Conservation (phyloP, 805 yeast genomes). For the Lachancea lanzarotensis region DNA sequence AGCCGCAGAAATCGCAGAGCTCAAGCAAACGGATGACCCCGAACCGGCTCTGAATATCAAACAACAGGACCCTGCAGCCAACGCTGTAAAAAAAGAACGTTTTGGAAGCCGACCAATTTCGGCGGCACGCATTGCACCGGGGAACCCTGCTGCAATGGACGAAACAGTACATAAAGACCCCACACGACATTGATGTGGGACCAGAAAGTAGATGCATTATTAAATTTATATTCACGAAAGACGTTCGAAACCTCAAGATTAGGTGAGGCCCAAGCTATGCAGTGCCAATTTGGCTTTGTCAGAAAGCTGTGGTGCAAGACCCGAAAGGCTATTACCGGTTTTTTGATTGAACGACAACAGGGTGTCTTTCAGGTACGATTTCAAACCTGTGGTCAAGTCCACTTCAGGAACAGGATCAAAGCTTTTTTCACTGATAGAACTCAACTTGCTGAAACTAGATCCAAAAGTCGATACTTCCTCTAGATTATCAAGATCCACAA, state of each 20-base stretch:
- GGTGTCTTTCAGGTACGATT: conserved; percentile 15
- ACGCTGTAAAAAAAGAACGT: neutral
- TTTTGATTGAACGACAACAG: conserved; percentile 21
- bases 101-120: neutral
- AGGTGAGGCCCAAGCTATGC: conserved; percentile 11
- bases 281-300: conserved; percentile 23
- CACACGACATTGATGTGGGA: conserved; percentile 3
- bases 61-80: conserved; percentile 6
- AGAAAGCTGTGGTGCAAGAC: conserved; percentile 25
- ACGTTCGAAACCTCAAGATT: neutral
- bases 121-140: neutral
- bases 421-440: conserved; percentile 51
- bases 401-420: conserved; percentile 67
- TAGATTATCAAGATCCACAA: conserved; percentile 39
- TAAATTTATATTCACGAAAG: neutral
- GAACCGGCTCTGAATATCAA: neutral
- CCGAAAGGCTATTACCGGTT: conserved; percentile 15
- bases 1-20: conserved; percentile 72
- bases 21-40: conserved; percentile 33
- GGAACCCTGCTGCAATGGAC: neutral
- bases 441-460: conserved; percentile 70
- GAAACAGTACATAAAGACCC: neutral
- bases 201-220: neutral
- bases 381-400: conserved; percentile 25
- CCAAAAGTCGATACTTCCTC: conserved; percentile 83